Base-by-base conservation (phyloP, 306 rosid genomes). In the Corylus avellana region DNA sequence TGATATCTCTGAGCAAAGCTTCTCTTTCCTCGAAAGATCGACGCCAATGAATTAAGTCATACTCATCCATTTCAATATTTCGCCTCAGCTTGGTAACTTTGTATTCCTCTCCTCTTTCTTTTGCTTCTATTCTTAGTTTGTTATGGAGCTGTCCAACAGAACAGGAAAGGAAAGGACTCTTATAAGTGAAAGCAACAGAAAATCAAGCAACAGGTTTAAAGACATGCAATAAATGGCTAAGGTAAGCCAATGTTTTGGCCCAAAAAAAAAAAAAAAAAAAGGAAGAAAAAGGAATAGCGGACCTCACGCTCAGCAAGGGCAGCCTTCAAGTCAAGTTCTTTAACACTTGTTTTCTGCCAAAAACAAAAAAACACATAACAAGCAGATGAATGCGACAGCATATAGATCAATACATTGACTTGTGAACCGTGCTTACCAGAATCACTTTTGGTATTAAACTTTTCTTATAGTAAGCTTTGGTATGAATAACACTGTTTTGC, bases 11-110 rank as follows among this genome's bases (percentile, higher is more conserved):
- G 80, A 95, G 72, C 87, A 91, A 73, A 57, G 97, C 94, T 83
- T 95, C 96, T 86, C 98, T 90, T 86, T 95, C 99, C 83, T 93
- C 98, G 22, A 86, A 87, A 37, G 99, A 95, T 79, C 99, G 87
- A 12, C 90, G 94, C 98, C 99, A 95, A 75, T 95, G 99, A 85
- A 95, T 64, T 9, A 77, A 77, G 82, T 95, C 99, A 83, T 95
- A 95, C 83, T 91, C 98, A 47, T 95, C 98, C 99, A 95, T 95
- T 89, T 95, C 99, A 72, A 67, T 25, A 80, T 92, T 93, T 74
- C 97, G 91, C 83, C 91, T 93, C 91, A 95, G 75, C 55, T 87
- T 83, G 51, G 78, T 54, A 70, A 92, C 80, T 88, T 88, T 89
- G 86, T 84, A 91, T 55, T 90, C 77, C 84, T 95, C 97, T 75